phyloP scores from a whole-genome alignment of 139 green algal species.

The Chlorella sorokiniana region DNA sequence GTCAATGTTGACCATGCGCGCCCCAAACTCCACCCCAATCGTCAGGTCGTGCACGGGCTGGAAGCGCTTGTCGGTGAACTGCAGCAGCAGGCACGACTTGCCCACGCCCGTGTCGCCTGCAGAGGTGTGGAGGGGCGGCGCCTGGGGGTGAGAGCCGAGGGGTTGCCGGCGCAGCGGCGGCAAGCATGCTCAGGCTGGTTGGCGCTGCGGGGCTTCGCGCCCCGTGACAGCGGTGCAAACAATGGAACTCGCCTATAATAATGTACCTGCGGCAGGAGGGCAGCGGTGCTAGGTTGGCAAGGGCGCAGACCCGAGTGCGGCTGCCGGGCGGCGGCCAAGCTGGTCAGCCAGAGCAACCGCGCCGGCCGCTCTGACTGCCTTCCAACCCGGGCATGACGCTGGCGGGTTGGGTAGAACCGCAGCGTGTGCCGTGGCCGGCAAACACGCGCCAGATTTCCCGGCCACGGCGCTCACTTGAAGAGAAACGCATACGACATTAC shows the following conservation, averaged over 20 bases:
- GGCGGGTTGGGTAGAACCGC: too few relatives aligned
- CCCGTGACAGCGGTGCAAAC: too few relatives aligned
- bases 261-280: conserved; percentile 90
- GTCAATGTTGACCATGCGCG: conserved; percentile 98
- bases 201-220: too few relatives aligned
- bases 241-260: conserved; percentile 97
- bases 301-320: too few relatives aligned
- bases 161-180: neutral
- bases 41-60: conserved; percentile 87
- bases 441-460: neutral
- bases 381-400: too few relatives aligned
- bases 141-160: neutral
- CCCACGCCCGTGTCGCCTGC: conserved; percentile 85
- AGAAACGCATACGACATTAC: conserved; percentile 52
- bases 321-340: too few relatives aligned
- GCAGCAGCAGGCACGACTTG: conserved; percentile 99
- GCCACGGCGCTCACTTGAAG: conserved; percentile 40
- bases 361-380: too few relatives aligned
- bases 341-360: too few relatives aligned
- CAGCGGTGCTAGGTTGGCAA: too few relatives aligned
- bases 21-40: conserved; percentile 68
- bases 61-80: conserved; percentile 99
- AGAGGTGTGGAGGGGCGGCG: neutral
- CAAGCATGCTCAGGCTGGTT: too few relatives aligned
- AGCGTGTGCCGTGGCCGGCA: neutral